These are phyloP conservation scores for Penicillium thymicola DNA, from an alignment of 2,329 filamentous ascomycete species.

Conservation along the genomic window DNA sequence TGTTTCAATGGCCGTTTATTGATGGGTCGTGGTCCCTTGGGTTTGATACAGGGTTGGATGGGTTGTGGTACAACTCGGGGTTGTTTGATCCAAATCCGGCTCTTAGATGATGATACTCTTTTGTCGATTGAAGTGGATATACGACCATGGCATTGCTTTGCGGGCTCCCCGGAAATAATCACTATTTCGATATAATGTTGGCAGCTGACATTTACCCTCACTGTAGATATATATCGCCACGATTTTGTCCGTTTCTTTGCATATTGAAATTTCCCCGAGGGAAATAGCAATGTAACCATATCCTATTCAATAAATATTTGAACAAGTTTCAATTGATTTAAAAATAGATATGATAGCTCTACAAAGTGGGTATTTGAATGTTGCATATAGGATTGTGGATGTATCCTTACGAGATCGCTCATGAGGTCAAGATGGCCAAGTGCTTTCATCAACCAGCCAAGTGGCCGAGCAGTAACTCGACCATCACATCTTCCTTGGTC, in stretches of 20 bases:
- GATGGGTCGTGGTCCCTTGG: constrained; percentile 37
- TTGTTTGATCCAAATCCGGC: constrained; percentile 14
- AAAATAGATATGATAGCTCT: background rate
- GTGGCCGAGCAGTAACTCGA: constrained; percentile 19
- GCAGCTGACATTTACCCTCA: too few relatives aligned
- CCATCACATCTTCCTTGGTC: constrained; percentile 31
- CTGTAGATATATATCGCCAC: background rate
- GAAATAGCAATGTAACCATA: too few relatives aligned
- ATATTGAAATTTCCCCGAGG: rapidly evolving
- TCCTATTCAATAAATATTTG: background rate
- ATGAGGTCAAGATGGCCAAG: background rate
- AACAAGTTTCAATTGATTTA: background rate
- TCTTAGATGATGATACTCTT: constrained; percentile 4
- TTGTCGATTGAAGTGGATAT: background rate
- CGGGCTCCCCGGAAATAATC: rapidly evolving
- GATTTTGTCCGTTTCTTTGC: background rate
- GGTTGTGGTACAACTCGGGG: constrained; percentile 28
- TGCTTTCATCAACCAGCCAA: background rate
- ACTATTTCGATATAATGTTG: background rate
- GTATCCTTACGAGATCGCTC: background rate
- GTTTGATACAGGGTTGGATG: constrained; percentile 33
- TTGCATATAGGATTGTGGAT: background rate
- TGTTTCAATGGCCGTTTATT: constrained; percentile 40
- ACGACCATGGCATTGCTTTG: rapidly evolving
- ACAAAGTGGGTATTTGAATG: background rate